These are phyloP conservation scores for Esteya vermicola DNA, from an alignment of 2,329 filamentous ascomycete species.

Conservation along the genomic window DNA sequence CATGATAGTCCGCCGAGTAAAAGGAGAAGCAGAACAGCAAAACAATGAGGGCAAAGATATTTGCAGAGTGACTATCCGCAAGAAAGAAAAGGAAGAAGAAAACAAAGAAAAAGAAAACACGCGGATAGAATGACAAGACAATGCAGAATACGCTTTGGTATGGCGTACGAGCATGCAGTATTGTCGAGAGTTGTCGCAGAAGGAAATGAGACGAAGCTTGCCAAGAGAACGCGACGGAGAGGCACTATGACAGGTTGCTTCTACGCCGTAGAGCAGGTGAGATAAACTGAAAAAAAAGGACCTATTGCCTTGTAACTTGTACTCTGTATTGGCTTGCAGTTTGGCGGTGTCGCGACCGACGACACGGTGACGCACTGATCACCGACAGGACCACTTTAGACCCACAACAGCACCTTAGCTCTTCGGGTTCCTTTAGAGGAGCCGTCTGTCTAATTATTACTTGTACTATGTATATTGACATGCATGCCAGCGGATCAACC, in stretches of 20 bases:
- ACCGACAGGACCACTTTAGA: background rate
- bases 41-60: background rate
- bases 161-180: background rate
- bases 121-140: no score
- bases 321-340: no score
- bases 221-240: background rate
- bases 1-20: background rate
- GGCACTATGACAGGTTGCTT: background rate
- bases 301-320: no score
- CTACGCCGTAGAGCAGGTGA: background rate
- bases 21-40: background rate
- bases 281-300: background rate
- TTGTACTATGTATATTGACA: no score
- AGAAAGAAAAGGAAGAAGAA: background rate
- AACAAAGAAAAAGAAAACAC: background rate
- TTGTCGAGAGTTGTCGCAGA: no score
- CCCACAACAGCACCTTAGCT: background rate
- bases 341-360: background rate
- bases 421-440: background rate
- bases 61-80: no score
- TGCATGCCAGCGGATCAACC: no score
- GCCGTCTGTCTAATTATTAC: background rate
- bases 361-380: slow-evolving; percentile 1
- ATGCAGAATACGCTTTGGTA: no score
- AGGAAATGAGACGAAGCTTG: no score